Percentiles rank a stretch among this genome's conserved stretches.
Evolutionary conservation across 2,329 filamentous ascomycete species (phyloP).

Genomic region (Pseudohalonectria lignicola): DNA sequence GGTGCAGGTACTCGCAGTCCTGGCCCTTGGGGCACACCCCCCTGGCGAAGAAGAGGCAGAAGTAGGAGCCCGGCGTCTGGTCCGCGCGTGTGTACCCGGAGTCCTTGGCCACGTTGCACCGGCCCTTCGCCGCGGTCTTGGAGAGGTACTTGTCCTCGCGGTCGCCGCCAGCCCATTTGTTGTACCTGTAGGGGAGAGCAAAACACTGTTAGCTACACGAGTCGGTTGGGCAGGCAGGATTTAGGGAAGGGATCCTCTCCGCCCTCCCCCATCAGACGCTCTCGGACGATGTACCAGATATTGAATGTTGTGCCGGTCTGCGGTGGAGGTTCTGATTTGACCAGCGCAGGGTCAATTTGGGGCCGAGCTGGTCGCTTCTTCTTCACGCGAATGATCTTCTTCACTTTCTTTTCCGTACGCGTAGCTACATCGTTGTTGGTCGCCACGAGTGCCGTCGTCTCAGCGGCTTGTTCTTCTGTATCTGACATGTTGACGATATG

Average conservation of each 20-base stretch:
- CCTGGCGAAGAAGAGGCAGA: constrained; percentile 75
- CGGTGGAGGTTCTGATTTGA: constrained; percentile 75
- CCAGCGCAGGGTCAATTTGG: constrained; percentile 76
- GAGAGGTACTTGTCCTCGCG: constrained; percentile 83
- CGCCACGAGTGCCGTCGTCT: constrained; percentile 1
- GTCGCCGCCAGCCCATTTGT: constrained; percentile 95
- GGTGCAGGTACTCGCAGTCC: constrained; percentile 90
- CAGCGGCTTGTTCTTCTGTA: constrained; percentile 5
- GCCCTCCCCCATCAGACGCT: no score
- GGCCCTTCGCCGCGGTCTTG: constrained; percentile 69
- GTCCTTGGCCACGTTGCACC: constrained; percentile 78
- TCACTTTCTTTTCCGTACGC: constrained; percentile 50
- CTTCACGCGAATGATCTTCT: constrained; percentile 75
- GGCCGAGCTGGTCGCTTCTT: constrained; percentile 83
- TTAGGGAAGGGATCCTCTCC: no score
- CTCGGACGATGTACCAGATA: constrained; percentile 72
- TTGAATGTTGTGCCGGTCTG: constrained; percentile 96
- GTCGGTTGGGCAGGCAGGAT: no score
- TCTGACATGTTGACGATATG: constrained; percentile 17
- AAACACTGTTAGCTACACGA: no score
- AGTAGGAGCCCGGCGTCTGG: constrained; percentile 68
- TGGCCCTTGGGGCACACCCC: constrained; percentile 70
- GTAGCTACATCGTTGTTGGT: not conserved
- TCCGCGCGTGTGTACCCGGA: constrained; percentile 71
- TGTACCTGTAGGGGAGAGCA: constrained; percentile 98